Conservation (phyloP, 805 yeast species). For the Lachancea nothofagi region DNA sequence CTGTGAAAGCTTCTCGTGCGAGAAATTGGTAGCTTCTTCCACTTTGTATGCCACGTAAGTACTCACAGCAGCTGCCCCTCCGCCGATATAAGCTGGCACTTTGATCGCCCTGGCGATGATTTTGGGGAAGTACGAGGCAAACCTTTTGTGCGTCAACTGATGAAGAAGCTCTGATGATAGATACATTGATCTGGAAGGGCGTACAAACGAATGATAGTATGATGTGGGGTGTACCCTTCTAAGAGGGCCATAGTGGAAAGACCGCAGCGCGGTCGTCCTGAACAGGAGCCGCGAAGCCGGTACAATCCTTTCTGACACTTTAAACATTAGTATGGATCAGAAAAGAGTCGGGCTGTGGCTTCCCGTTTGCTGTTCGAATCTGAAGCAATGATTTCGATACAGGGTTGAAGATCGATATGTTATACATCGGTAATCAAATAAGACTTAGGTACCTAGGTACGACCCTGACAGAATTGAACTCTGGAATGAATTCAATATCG, state of each 20-base stretch:
- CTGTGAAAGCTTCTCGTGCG: slow-evolving; percentile 59
- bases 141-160: slow-evolving; percentile 20
- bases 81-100: slow-evolving; percentile 80
- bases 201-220: slow-evolving; percentile 20
- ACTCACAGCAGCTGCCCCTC: slow-evolving; percentile 91
- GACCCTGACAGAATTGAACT: no score
- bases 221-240: slow-evolving; percentile 12
- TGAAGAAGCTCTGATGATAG: slow-evolving; percentile 16
- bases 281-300: not conserved
- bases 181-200: slow-evolving; percentile 18
- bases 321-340: not conserved
- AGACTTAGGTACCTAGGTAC: no score
- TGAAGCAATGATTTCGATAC: no score
- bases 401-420: no score
- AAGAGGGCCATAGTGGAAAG: slow-evolving; percentile 5
- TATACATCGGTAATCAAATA: no score
- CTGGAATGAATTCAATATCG: no score
- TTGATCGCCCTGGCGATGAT: slow-evolving; percentile 49
- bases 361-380: not conserved
- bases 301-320: not conserved
- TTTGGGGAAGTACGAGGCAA: slow-evolving; percentile 41
- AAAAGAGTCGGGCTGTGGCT: not conserved
- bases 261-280: slow-evolving; percentile 2
- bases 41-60: slow-evolving; percentile 88
- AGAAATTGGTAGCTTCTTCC: slow-evolving; percentile 72